Evolutionary conservation across 2,329 filamentous ascomycete genomes (phyloP), one percentile per base, ranked within the genome.

Genomic region (Botrytis fabae): DNA sequence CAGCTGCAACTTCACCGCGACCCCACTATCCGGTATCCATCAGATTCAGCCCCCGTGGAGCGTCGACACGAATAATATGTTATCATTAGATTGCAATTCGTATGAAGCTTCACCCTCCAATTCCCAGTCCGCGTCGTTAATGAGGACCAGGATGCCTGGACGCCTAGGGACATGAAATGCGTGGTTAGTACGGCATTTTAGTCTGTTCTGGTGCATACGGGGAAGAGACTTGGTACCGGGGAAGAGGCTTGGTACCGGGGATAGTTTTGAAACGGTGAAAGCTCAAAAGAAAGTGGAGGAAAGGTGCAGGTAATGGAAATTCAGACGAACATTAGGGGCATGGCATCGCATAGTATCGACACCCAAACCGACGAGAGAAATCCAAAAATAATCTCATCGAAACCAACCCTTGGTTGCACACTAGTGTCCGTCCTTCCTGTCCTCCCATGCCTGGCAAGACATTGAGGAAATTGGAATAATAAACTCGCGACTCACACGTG

Each of bases 61-160:
- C 28, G 96, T 99, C 75, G 95, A 98, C 75, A 99, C 95, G 83
- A 99, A 99, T 77, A 98, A 86, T 78, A 99, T 93, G 80, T 93
- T 95, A 84, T 99, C 96, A 73, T 90, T 88, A 75, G 86, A 83
- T 83, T 95, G 90, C 73, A 99, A 84, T 83, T 94, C 91, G 81
- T 98, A 98, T 77, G 90, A 88, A 81, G 96, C 94, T 83, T 98
- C 95, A 28, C 95, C 96, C 83, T 98, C 96, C 20, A 99, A 88
- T 82, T 98, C 96, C 96, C 96, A 99, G 82, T 99, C 96, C 40
- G 94, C 93, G 79, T 99, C 96, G 81, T 99, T 99, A 82, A 99
- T 97, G 73, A 99, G 87, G 42, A 98, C 95, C 61, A 99, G 88
- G 81, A 99, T 97, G 4, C 96, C 96, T 8, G 96, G 96, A 70